Evolutionary conservation across 805 yeast genomes (phyloP).

Genomic region (Candida methanosorbosa): DNA sequence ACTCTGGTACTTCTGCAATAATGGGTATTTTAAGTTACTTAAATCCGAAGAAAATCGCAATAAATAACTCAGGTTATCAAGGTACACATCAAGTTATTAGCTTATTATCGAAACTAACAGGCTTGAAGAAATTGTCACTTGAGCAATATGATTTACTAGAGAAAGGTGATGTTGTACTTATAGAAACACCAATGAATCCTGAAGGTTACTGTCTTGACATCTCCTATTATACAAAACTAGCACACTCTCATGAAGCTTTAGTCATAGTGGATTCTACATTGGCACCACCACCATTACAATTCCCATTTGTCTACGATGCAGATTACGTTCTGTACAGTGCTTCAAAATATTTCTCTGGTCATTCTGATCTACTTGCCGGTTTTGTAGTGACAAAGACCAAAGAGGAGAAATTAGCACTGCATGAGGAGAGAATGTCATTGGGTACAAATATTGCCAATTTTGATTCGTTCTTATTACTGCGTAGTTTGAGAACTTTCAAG

Average conservation of each 20-base stretch:
- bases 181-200: slow-evolving; percentile 51
- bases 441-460: slow-evolving; percentile 47
- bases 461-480: slow-evolving; percentile 36
- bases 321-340: slow-evolving; percentile 48
- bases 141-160: slow-evolving; percentile 24
- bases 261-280: slow-evolving; percentile 45
- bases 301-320: slow-evolving; percentile 43
- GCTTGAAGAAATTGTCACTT: slow-evolving; percentile 28
- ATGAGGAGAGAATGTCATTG: slow-evolving; percentile 31
- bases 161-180: slow-evolving; percentile 35
- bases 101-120: slow-evolving; percentile 33
- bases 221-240: slow-evolving; percentile 30
- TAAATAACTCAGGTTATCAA: slow-evolving; percentile 40
- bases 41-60: slow-evolving; percentile 35
- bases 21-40: slow-evolving; percentile 38
- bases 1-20: slow-evolving; percentile 44
- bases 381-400: slow-evolving; percentile 33
- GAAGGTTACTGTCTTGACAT: slow-evolving; percentile 36
- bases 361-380: slow-evolving; percentile 46
- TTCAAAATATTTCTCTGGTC: slow-evolving; percentile 49
- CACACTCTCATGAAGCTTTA: slow-evolving; percentile 34
- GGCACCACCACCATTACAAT: slow-evolving; percentile 49
- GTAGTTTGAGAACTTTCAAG: slow-evolving; percentile 43
- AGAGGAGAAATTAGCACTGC: slow-evolving; percentile 24
- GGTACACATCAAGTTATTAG: slow-evolving; percentile 43